A percentile compares a stretch with the other conserved stretches of the same genome.
These are phyloP conservation scores for Neofusicoccum parvum DNA, from an alignment of 2,329 filamentous ascomycete species.

Conservation along the genomic window DNA sequence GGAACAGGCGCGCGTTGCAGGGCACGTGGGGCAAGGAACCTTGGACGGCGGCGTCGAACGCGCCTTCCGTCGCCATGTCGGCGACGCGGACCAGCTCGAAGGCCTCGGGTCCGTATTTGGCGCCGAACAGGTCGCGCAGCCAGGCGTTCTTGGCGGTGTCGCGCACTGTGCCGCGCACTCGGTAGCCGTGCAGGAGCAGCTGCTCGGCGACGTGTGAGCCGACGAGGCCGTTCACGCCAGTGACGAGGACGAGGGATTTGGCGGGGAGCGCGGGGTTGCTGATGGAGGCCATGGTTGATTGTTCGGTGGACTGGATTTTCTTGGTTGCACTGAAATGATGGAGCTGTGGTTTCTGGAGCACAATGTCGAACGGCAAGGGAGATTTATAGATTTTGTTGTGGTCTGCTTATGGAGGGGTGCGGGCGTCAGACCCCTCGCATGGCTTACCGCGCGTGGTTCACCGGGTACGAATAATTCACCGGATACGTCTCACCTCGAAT, in stretches of 20 bases:
- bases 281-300: not conserved
- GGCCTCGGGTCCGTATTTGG: not conserved
- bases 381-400: too few relatives aligned
- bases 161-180: constrained; percentile 31
- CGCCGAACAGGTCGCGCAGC: not conserved
- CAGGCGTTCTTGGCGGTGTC: not conserved
- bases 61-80: not conserved
- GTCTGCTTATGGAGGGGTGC: too few relatives aligned
- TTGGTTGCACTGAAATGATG: too few relatives aligned
- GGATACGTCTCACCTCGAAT: too few relatives aligned
- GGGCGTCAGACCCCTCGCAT: too few relatives aligned
- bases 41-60: not conserved
- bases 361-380: too few relatives aligned
- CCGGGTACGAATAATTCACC: too few relatives aligned
- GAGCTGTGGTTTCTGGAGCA: too few relatives aligned
- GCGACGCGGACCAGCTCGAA: not conserved
- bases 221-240: constrained; percentile 38
- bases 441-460: too few relatives aligned
- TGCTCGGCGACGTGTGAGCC: constrained; percentile 29
- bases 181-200: constrained; percentile 31
- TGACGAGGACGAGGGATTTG: constrained; percentile 28
- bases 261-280: not conserved
- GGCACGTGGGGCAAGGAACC: not conserved
- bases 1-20: too few relatives aligned
- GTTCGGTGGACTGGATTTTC: too few relatives aligned